Percentiles rank a stretch among this genome's conserved stretches.
Conservation (phyloP, 2,329 filamentous ascomycete species). For the Colletotrichum somersetense region DNA sequence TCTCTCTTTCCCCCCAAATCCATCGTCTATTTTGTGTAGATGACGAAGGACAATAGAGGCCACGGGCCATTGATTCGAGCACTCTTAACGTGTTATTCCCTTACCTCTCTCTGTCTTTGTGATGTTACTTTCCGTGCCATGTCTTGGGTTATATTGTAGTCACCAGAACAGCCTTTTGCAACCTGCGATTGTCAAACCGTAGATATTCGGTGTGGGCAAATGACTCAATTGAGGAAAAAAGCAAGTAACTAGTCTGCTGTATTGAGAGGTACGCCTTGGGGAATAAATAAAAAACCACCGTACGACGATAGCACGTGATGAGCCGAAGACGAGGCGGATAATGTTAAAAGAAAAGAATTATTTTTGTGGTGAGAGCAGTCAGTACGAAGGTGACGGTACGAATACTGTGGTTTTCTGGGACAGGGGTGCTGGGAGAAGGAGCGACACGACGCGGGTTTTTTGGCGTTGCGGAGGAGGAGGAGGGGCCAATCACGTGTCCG, state of each 20-base stretch:
- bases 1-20: background rate
- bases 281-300: no score
- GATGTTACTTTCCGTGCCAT: background rate
- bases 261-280: no score
- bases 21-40: constrained; percentile 36
- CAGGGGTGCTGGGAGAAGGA: background rate
- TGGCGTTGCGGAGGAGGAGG: background rate
- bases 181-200: background rate
- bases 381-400: no score
- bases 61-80: constrained; percentile 27
- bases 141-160: background rate
- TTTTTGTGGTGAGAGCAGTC: background rate
- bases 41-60: constrained; percentile 41
- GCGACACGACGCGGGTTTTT: background rate
- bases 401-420: no score
- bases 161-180: background rate
- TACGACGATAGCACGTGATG: no score
- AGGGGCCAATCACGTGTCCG: constrained; percentile 5
- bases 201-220: background rate
- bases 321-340: no score
- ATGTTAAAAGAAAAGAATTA: no score
- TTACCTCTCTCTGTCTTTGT: background rate
- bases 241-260: no score
- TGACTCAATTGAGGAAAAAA: background rate
- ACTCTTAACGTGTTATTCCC: background rate